These are phyloP conservation scores for Nannochloropsis gaditana DNA, from an alignment of 108 stramenopile species.

Conservation along the genomic window DNA sequence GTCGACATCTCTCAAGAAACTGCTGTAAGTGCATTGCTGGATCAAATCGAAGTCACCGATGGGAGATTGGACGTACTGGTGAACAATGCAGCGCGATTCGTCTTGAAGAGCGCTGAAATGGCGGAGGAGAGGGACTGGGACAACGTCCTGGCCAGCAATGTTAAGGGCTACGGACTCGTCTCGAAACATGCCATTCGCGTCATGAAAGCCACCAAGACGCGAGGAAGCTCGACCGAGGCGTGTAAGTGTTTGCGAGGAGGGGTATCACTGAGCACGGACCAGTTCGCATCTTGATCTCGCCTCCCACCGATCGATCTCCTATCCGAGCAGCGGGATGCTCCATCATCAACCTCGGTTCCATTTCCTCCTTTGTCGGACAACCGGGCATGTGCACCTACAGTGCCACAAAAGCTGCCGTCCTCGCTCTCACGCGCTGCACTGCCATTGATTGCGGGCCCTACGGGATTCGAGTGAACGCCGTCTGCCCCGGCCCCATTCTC, in stretches of 20 bases:
- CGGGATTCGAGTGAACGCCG: neutral
- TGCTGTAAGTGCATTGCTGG: neutral
- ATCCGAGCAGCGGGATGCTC: neutral
- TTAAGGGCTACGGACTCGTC: neutral
- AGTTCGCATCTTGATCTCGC: neutral
- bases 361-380: neutral
- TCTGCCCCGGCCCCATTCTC: constrained; percentile 4
- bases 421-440: neutral
- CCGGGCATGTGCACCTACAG: constrained; percentile 8
- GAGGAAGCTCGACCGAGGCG: neutral
- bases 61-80: neutral
- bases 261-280: too few species aligned
- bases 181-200: neutral
- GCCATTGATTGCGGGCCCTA: neutral
- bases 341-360: neutral
- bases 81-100: neutral
- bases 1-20: neutral
- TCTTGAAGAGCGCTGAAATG: neutral
- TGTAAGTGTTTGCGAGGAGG: neutral
- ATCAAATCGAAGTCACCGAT: neutral
- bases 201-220: neutral
- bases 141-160: neutral
- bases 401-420: constrained; percentile 15
- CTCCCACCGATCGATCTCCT: neutral
- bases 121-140: neutral